Conservation (phyloP, 2,329 filamentous ascomycete species). For the Hypoxylon sp. region DNA sequence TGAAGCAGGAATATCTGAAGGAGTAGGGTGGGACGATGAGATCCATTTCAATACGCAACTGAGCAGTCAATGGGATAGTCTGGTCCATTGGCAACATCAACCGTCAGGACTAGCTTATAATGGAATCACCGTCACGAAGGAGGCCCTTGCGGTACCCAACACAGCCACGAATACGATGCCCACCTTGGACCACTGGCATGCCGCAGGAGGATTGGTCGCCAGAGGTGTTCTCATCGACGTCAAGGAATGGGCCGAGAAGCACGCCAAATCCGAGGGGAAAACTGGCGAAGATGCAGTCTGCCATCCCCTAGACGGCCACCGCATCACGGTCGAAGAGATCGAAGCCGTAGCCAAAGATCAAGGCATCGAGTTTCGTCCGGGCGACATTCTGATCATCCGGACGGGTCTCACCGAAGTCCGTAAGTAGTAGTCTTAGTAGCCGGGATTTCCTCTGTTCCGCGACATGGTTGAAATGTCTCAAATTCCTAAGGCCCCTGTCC, state of each 20-base stretch:
- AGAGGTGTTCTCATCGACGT: constrained; percentile 72
- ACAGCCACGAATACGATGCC: constrained; percentile 56
- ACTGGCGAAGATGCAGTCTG: constrained; percentile 60
- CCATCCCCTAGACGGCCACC: constrained; percentile 66
- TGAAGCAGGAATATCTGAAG: constrained; percentile 51
- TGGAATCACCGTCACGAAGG: constrained; percentile 59
- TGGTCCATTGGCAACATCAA: constrained; percentile 64
- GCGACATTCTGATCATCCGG: constrained; percentile 77
- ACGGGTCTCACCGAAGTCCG: constrained; percentile 73
- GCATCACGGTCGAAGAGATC: constrained; percentile 69
- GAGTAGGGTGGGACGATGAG: constrained; percentile 63
- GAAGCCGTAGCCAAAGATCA: constrained; percentile 72
- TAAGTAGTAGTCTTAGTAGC: neutral
- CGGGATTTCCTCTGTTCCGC: no score
- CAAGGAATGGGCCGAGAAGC: constrained; percentile 56
- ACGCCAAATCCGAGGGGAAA: constrained; percentile 64
- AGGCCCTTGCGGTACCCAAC: constrained; percentile 52
- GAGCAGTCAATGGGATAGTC: constrained; percentile 70
- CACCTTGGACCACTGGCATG: constrained; percentile 67
- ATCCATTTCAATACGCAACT: constrained; percentile 70
- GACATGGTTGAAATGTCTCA: neutral
- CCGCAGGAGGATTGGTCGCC: constrained; percentile 66
- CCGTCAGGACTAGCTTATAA: constrained; percentile 65
- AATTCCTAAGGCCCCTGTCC: neutral
- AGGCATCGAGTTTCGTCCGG: constrained; percentile 73